Percentiles rank a stretch among this genome's conserved stretches.
Evolutionary conservation across 805 yeast genomes (phyloP).

Genomic region (Pichia deserticola): DNA sequence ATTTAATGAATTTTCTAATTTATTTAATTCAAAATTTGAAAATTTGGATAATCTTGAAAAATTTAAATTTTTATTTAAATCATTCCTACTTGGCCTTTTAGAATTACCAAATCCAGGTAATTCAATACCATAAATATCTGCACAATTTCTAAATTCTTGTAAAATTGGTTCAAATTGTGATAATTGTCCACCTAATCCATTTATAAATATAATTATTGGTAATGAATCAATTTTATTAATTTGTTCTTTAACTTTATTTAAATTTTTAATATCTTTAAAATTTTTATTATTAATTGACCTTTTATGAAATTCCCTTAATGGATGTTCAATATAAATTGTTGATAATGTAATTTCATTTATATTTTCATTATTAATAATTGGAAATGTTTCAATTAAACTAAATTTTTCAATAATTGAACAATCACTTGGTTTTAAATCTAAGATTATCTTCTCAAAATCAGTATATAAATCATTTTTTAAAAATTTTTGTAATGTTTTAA

Average conservation of each 20-base stretch:
- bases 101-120: slow-evolving; percentile 83
- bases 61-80: neutral
- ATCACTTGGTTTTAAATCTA: slow-evolving; percentile 43
- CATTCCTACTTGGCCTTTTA: slow-evolving; percentile 18
- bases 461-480: slow-evolving; percentile 16
- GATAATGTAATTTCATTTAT: slow-evolving; percentile 31
- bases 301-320: slow-evolving; percentile 32
- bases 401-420: slow-evolving; percentile 47
- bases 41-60: slow-evolving; percentile 20
- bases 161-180: slow-evolving; percentile 76
- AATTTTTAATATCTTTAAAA: slow-evolving; percentile 11
- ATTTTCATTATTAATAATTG: slow-evolving; percentile 20
- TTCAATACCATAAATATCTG: slow-evolving; percentile 65
- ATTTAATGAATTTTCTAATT: slow-evolving; percentile 23
- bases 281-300: slow-evolving; percentile 15
- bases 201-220: slow-evolving; percentile 64
- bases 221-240: slow-evolving; percentile 34
- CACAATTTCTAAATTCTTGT: slow-evolving; percentile 53
- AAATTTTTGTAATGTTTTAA: slow-evolving; percentile 9
- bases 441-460: slow-evolving; percentile 36
- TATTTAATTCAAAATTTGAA: slow-evolving; percentile 13
- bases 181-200: slow-evolving; percentile 88
- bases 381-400: slow-evolving; percentile 33
- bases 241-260: slow-evolving; percentile 17
- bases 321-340: slow-evolving; percentile 44